Evolutionary conservation across 2,329 filamentous ascomycete species (phyloP), one percentile per base, ranked within the genome.

Genomic region (Trichoderma gracile): DNA sequence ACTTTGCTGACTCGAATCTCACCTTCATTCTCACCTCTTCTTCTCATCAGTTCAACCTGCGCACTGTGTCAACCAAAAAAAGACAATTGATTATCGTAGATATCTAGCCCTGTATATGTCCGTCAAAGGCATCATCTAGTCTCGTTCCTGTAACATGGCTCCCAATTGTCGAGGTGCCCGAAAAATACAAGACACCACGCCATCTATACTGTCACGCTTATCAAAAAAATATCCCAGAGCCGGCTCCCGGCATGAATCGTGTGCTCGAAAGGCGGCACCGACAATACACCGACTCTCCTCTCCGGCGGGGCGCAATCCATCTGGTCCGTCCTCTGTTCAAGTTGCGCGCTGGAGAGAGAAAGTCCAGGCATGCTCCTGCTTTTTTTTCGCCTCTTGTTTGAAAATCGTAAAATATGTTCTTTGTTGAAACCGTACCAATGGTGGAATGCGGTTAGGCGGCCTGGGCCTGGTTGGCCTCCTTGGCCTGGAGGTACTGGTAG

Each of bases 401-500:
- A 5, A 42, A 25, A 25, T 54, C 45, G 33, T 38, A 3, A 8
- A 12, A 23, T 15, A 42, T 46, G 33, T 55, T 49, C n/a, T 15
- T 38, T 21, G 21, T 45, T 45, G 43, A 56, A 45, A 21, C 27
- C 25, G 15, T 17, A 53, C 45, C 40, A n/a, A n/a, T n/a, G 49
- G 25, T 54, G 10, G 6, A 12, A 46, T 54, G 47, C 47, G 38
- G 14, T 62, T 62, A 62, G 40, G 58, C 58, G 23, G 58, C 21
- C 58, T 62, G 58, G 8, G 38, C 49, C 58, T 62, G 15, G 25
- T 80, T 74, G 71, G 83, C 78, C 76, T 83, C 78, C 76, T 83
- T 80, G 64, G 71, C 69, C 82, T 94, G 88, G 72, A 96, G 78
- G 82, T 95, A 96, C 79, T 93, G 89, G 84, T 94, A 97, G 72